Conservation (phyloP, 192 early-diverging fungal species). For the Coemansia sp. region DNA sequence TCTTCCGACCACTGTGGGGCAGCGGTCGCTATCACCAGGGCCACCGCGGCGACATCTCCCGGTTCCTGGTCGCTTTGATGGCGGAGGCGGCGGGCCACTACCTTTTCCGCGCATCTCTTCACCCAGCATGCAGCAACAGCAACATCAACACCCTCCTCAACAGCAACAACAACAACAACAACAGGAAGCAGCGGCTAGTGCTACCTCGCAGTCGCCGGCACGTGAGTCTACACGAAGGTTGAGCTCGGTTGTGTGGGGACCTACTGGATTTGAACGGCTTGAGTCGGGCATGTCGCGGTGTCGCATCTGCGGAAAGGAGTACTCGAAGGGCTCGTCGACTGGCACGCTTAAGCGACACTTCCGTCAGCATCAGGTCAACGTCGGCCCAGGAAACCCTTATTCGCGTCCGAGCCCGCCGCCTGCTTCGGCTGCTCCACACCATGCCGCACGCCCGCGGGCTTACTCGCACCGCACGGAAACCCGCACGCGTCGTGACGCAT, state of each 20-base stretch:
- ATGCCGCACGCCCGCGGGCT: slow-evolving; percentile 35
- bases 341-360: slow-evolving; percentile 56
- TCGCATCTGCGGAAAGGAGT: slow-evolving; percentile 52
- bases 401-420: slow-evolving; percentile 32
- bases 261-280: slow-evolving; percentile 52
- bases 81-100: slow-evolving; percentile 32
- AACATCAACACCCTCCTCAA: not conserved
- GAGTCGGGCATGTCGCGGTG: slow-evolving; percentile 56
- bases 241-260: slow-evolving; percentile 56
- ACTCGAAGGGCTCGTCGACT: slow-evolving; percentile 54
- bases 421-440: slow-evolving; percentile 1
- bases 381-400: slow-evolving; percentile 18
- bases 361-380: slow-evolving; percentile 50
- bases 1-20: slow-evolving; percentile 12
- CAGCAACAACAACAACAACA: slow-evolving; percentile 9
- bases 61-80: slow-evolving; percentile 29
- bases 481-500: slow-evolving; percentile 31
- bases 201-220: slow-evolving; percentile 45
- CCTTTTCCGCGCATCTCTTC: slow-evolving; percentile 54
- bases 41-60: slow-evolving; percentile 28
- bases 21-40: slow-evolving; percentile 44
- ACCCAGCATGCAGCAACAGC: slow-evolving; percentile 28
- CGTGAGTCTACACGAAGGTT: slow-evolving; percentile 53
- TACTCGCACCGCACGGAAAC: slow-evolving; percentile 51
- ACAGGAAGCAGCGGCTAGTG: slow-evolving; percentile 8